Evolutionary conservation across 1,284 basidiomycete species (phyloP).

Genomic region (Apiotrichum siamense): DNA sequence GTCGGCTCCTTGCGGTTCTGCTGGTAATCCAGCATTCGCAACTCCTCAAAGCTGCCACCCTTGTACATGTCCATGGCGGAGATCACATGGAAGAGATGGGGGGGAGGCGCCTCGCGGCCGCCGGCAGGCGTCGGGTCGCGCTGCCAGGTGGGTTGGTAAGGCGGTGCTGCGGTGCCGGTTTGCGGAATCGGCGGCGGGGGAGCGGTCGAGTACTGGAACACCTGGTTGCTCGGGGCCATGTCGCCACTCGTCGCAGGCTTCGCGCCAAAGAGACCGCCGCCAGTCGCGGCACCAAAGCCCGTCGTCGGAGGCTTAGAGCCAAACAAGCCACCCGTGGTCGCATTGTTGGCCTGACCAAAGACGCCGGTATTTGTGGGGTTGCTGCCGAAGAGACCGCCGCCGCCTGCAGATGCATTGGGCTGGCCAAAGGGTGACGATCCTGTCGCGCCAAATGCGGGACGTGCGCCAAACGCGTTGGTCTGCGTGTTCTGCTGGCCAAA

Average conservation of each 20-base stretch:
- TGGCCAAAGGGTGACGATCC: slow-evolving; percentile 42
- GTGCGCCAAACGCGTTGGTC: slow-evolving; percentile 30
- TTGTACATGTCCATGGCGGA: slow-evolving; percentile 40
- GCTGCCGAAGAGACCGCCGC: slow-evolving; percentile 31
- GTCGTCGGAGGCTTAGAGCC: slow-evolving; percentile 33
- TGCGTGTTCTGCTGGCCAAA: slow-evolving; percentile 15
- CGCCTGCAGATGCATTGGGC: slow-evolving; percentile 14
- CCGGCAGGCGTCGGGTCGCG: slow-evolving; percentile 26
- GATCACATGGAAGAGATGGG: slow-evolving; percentile 42
- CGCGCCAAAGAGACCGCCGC: slow-evolving; percentile 14
- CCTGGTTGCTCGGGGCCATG: slow-evolving; percentile 15
- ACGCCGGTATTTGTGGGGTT: slow-evolving; percentile 20
- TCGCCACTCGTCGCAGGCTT: slow-evolving; percentile 8
- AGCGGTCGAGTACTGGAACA: slow-evolving; percentile 25
- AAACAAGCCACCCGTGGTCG: slow-evolving; percentile 36
- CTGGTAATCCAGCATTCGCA: slow-evolving; percentile 52
- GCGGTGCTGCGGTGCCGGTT: slow-evolving; percentile 35
- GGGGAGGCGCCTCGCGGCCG: slow-evolving; percentile 7
- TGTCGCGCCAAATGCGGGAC: slow-evolving; percentile 38
- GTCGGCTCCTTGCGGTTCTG: slow-evolving; percentile 54
- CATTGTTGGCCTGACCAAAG: slow-evolving; percentile 23
- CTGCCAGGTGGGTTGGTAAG: slow-evolving; percentile 43
- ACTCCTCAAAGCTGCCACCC: slow-evolving; percentile 42
- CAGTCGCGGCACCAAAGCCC: slow-evolving; percentile 23
- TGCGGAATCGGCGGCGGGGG: slow-evolving; percentile 27